Evolutionary conservation across 2,329 filamentous ascomycete genomes (phyloP).

Genomic region (Nothophaeocryptopus gaeumannii): DNA sequence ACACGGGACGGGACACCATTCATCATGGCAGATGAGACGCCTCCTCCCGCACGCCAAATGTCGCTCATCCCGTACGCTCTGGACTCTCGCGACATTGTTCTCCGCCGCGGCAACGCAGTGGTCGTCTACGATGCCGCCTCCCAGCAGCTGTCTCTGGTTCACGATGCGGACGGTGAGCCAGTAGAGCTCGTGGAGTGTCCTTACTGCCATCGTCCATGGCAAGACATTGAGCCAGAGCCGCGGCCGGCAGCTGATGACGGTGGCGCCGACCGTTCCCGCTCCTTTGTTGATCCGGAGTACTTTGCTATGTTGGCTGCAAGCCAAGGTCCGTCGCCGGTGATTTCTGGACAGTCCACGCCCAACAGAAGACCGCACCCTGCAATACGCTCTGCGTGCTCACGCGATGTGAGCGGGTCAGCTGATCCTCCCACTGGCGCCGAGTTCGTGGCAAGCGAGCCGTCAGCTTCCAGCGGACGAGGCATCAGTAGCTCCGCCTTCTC

Average conservation of each 20-base stretch:
- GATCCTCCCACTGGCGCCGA: conserved; percentile 50
- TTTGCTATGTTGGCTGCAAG: conserved; percentile 83
- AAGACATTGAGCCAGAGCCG: conserved; percentile 42
- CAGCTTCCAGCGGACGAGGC: conserved; percentile 51
- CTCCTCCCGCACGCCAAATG: conserved; percentile 43
- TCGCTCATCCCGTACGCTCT: conserved; percentile 75
- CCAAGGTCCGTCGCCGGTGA: conserved; percentile 40
- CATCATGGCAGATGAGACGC: conserved; percentile 34
- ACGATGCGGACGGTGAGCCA: conserved; percentile 55
- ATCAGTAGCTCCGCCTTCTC: conserved; percentile 87
- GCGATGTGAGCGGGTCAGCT: conserved; percentile 31
- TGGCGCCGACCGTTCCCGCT: conserved; percentile 34
- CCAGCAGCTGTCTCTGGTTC: conserved; percentile 73
- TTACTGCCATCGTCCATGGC: conserved; percentile 77
- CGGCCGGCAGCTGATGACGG: conserved; percentile 33
- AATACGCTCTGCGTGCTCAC: conserved; percentile 32
- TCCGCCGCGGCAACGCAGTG: conserved; percentile 90
- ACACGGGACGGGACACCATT: too few species aligned
- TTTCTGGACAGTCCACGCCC: conserved; percentile 41
- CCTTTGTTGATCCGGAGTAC: conserved; percentile 85
- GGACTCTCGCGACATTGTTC: conserved; percentile 71
- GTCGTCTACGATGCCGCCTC: conserved; percentile 87
- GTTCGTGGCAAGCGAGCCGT: conserved; percentile 47
- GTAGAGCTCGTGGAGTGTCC: conserved; percentile 72
- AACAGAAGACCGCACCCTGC: conserved; percentile 44